These are phyloP conservation scores for Irpex lacteus DNA, from an alignment of 1,284 basidiomycete species.

Conservation along the genomic window DNA sequence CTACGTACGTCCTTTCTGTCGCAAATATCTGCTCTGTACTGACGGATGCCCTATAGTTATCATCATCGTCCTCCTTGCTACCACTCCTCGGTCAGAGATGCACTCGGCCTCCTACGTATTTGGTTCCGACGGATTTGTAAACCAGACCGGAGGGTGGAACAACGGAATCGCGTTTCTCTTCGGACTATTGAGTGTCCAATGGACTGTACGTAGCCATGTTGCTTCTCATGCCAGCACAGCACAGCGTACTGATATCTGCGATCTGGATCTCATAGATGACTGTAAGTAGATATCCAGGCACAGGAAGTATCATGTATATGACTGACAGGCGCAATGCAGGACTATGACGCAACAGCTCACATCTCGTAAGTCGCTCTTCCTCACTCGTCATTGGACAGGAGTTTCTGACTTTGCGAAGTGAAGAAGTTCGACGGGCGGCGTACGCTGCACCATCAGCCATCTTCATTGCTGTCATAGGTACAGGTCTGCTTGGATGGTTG, in stretches of 20 bases:
- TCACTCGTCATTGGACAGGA: background rate
- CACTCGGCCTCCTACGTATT: conserved; percentile 81
- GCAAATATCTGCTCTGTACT: background rate
- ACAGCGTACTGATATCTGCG: background rate
- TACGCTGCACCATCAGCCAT: conserved; percentile 83
- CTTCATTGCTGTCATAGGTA: conserved; percentile 87
- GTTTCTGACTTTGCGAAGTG: conserved; percentile 37
- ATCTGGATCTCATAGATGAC: conserved; percentile 50
- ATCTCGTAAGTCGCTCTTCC: conserved; percentile 61
- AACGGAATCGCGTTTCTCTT: conserved; percentile 85
- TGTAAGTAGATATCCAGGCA: conserved; percentile 33
- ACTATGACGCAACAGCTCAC: conserved; percentile 81
- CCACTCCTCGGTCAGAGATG: conserved; percentile 77
- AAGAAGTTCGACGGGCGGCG: conserved; percentile 88
- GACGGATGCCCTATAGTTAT: conserved; percentile 48
- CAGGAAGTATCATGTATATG: background rate
- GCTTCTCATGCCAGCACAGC: background rate
- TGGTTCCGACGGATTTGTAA: conserved; percentile 62
- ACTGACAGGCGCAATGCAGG: conserved; percentile 27
- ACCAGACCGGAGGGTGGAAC: conserved; percentile 80
- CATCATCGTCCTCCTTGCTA: conserved; percentile 85
- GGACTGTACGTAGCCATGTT: conserved; percentile 61
- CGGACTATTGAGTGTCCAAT: conserved; percentile 87
- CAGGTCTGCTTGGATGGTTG: conserved; percentile 81
- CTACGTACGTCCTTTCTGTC: conserved; percentile 39